These are phyloP conservation scores for Salix arbutifolia DNA, from an alignment of 345 rosid genomes.

Conservation along the genomic window DNA sequence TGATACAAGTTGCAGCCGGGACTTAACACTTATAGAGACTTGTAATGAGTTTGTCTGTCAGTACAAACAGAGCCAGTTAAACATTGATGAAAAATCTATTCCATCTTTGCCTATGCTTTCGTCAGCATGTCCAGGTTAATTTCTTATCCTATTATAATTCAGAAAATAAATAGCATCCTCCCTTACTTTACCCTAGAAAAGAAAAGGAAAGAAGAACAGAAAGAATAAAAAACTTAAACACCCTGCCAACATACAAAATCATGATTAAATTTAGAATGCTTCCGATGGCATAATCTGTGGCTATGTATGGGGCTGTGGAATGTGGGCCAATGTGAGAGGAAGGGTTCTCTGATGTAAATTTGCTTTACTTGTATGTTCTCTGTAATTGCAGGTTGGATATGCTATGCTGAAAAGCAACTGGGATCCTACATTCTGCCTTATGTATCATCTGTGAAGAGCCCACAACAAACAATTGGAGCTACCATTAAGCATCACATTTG, in stretches of 20 bases:
- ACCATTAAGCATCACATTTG: conserved; percentile 62
- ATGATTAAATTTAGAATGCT: not conserved
- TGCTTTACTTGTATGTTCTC: not conserved
- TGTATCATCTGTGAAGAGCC: conserved; percentile 90
- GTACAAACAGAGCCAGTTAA: conserved; percentile 45
- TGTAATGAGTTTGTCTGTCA: conserved; percentile 82
- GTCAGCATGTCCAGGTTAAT: conserved; percentile 88
- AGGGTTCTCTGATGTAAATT: not conserved
- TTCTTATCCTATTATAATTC: conserved; percentile 3
- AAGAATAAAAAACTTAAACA: not conserved
- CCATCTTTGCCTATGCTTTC: conserved; percentile 70
- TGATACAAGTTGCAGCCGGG: conserved; percentile 82
- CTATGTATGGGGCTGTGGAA: not conserved
- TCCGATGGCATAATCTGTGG: not conserved
- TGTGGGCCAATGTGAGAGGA: not conserved
- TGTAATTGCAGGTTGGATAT: conserved; percentile 80
- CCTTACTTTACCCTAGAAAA: not conserved
- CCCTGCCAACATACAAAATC: not conserved
- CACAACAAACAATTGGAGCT: conserved; percentile 89
- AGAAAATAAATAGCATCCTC: not conserved
- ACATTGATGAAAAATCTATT: conserved; percentile 33
- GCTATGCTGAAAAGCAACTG: conserved; percentile 91
- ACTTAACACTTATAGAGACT: conserved; percentile 70
- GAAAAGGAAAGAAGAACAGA: not conserved
- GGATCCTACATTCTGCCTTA: conserved; percentile 83